Percentiles rank a stretch among this genome's conserved stretches.
Evolutionary conservation across 2,329 filamentous ascomycete genomes (phyloP).

Genomic region (Colletotrichum costaricense): DNA sequence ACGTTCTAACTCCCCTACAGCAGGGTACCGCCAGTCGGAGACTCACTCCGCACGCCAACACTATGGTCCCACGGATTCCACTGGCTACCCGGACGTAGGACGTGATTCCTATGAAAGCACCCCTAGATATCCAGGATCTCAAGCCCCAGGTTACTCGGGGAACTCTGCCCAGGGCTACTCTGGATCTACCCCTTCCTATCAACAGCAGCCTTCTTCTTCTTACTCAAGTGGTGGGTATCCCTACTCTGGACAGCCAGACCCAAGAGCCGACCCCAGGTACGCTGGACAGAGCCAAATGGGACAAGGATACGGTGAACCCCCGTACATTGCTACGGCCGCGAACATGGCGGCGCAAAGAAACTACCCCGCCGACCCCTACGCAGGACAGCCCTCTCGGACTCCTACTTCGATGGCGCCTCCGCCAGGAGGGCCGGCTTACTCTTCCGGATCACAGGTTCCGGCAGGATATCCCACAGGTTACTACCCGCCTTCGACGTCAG

Average conservation of each 20-base stretch:
- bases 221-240: slow-evolving; percentile 36
- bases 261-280: slow-evolving; percentile 34
- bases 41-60: slow-evolving; percentile 58
- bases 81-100: slow-evolving; percentile 44
- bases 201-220: slow-evolving; percentile 32
- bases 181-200: slow-evolving; percentile 23
- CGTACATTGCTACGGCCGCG: slow-evolving; percentile 32
- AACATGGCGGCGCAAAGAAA: slow-evolving; percentile 23
- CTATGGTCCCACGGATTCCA: slow-evolving; percentile 52
- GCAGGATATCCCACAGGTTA: slow-evolving; percentile 38
- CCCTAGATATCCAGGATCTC: slow-evolving; percentile 63
- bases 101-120: slow-evolving; percentile 55
- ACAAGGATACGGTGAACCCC: slow-evolving; percentile 30
- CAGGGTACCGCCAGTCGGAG: slow-evolving; percentile 67
- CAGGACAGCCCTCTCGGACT: slow-evolving; percentile 30
- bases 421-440: slow-evolving; percentile 31
- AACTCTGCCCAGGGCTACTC: slow-evolving; percentile 46
- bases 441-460: slow-evolving; percentile 31
- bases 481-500: slow-evolving; percentile 38
- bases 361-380: slow-evolving; percentile 28
- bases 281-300: slow-evolving; percentile 28
- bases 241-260: slow-evolving; percentile 35
- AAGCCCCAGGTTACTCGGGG: slow-evolving; percentile 61
- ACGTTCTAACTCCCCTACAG: slow-evolving; percentile 70
- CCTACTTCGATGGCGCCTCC: slow-evolving; percentile 29